Conservation (phyloP, 208 protist genomes). For the Entamoeba moshkovskii region DNA sequence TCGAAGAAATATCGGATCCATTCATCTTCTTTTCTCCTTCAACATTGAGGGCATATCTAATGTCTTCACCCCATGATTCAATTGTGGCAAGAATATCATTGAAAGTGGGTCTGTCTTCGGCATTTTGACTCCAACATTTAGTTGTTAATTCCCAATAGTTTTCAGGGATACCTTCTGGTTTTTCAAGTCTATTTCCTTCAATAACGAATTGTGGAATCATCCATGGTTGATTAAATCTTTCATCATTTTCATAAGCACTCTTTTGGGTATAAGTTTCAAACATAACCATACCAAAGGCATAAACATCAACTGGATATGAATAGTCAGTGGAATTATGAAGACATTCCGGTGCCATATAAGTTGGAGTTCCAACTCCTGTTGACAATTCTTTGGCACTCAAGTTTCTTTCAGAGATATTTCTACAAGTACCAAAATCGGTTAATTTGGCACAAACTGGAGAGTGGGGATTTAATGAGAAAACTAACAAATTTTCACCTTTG, state of each 20-base stretch:
- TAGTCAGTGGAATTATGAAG: neutral
- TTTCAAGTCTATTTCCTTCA: neutral
- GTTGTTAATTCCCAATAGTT: neutral
- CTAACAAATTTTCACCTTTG: neutral
- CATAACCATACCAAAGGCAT: neutral
- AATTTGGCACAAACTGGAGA: neutral
- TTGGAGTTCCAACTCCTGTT: neutral
- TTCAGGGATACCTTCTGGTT: neutral
- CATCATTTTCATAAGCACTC: neutral
- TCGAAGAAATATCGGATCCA: neutral
- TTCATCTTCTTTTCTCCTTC: neutral
- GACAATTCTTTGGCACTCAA: neutral
- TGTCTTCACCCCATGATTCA: neutral
- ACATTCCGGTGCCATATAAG: neutral
- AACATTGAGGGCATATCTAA: neutral
- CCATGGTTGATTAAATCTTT: neutral
- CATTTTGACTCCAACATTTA: neutral
- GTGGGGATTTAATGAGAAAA: neutral
- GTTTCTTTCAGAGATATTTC: neutral
- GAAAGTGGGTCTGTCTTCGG: neutral
- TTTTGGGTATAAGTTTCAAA: neutral
- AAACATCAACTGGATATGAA: neutral
- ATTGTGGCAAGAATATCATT: neutral
- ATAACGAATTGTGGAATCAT: conserved; percentile 3
- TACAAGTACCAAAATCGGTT: neutral